Evolutionary conservation across 176 grass and related monocot genomes (phyloP).

Genomic region (Phoenix dactylifera): DNA sequence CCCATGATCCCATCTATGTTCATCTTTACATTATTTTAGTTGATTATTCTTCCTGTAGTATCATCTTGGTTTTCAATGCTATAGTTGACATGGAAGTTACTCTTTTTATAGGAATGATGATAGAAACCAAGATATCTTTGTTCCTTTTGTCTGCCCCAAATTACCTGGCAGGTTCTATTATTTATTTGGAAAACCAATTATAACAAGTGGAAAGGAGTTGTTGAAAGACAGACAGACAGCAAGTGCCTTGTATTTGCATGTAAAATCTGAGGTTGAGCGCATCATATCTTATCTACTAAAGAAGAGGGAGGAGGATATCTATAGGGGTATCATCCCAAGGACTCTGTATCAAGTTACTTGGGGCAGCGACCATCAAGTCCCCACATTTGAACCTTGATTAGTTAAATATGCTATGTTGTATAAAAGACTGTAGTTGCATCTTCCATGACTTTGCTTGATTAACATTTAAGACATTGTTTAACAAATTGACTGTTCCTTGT

Average conservation of each 20-base stretch:
- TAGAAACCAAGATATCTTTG: constrained; percentile 26
- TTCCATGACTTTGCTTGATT: too few relatives aligned
- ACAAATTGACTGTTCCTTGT: too few relatives aligned
- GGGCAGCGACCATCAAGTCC: constrained; percentile 29
- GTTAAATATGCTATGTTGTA: too few relatives aligned
- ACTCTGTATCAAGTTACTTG: constrained; percentile 24
- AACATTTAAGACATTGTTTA: too few relatives aligned
- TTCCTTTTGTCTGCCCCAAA: constrained; percentile 34
- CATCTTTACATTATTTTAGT: too few relatives aligned
- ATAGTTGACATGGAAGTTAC: not conserved
- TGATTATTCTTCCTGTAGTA: too few relatives aligned
- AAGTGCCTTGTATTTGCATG: constrained; percentile 33
- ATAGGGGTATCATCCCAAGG: constrained; percentile 38
- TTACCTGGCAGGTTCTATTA: constrained; percentile 60
- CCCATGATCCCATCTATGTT: not conserved
- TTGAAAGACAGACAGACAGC: constrained; percentile 32
- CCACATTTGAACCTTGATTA: constrained; percentile 48
- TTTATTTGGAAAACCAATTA: constrained; percentile 63
- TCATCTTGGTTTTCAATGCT: too few relatives aligned
- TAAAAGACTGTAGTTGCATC: too few relatives aligned
- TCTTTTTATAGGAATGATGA: constrained; percentile 32
- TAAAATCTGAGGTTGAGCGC: constrained; percentile 52
- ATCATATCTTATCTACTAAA: constrained; percentile 44
- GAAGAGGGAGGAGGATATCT: constrained; percentile 55
- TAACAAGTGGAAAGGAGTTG: constrained; percentile 23